phyloP scores from a whole-genome alignment of 306 rosid species.

The Rosa lucieae region DNA sequence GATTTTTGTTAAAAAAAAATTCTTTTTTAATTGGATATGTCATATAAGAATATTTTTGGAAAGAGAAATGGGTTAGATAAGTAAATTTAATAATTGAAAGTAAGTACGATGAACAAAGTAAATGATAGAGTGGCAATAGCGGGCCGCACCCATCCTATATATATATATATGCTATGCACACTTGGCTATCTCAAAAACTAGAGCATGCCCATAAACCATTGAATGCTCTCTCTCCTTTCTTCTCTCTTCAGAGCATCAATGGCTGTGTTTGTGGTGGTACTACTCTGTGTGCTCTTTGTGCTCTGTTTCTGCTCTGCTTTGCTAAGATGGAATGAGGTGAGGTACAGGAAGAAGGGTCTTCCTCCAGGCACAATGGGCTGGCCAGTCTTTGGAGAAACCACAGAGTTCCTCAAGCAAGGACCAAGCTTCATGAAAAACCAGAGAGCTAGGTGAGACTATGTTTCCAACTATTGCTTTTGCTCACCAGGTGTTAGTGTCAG shows the following conservation, averaged over 20 bases:
- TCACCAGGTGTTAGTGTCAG: not conserved
- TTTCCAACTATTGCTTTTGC: not conserved
- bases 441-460: constrained; percentile 68
- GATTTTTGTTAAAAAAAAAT: too few relatives aligned
- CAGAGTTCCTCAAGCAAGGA: constrained; percentile 95
- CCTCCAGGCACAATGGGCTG: constrained; percentile 99
- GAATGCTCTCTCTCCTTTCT: constrained; percentile 32
- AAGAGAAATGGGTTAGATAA: too few relatives aligned
- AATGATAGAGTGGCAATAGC: too few relatives aligned
- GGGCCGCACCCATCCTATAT: too few relatives aligned
- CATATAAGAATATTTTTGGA: too few relatives aligned
- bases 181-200: constrained; percentile 35
- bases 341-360: constrained; percentile 75
- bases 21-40: too few relatives aligned
- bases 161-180: constrained; percentile 49
- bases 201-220: constrained; percentile 38
- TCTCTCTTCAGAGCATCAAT: constrained; percentile 51
- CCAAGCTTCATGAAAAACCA: constrained; percentile 95
- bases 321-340: constrained; percentile 80
- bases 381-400: constrained; percentile 95
- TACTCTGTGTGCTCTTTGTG: constrained; percentile 41
- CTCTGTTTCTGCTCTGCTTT: constrained; percentile 91
- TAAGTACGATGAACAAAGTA: too few relatives aligned
- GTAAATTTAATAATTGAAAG: too few relatives aligned
- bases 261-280: constrained; percentile 54